phyloP scores from a whole-genome alignment of 495 filamentous ascomycete genomes.

The Penicillium taxi region DNA sequence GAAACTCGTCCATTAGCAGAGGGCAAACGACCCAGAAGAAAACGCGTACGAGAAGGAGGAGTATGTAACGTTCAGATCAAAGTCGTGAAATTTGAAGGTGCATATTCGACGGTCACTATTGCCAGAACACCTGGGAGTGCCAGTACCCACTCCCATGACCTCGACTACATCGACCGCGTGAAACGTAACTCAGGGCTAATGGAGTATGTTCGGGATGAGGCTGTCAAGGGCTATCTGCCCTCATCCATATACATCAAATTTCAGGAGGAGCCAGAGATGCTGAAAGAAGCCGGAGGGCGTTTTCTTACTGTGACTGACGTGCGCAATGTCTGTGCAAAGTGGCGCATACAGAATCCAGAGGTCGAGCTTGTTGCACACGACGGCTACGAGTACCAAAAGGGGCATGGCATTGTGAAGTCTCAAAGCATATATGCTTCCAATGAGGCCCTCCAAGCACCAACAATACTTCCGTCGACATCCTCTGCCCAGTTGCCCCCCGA shows the following conservation, averaged over 20 bases:
- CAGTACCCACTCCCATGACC: conserved; percentile 39
- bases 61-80: conserved; percentile 48
- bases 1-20: conserved; percentile 40
- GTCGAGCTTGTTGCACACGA: conserved; percentile 40
- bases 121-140: conserved; percentile 36
- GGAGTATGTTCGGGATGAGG: conserved; percentile 43
- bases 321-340: conserved; percentile 45
- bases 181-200: conserved; percentile 47
- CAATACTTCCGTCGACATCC: conserved; percentile 10
- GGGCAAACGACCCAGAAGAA: conserved; percentile 44
- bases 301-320: conserved; percentile 46
- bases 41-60: conserved; percentile 42
- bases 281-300: conserved; percentile 42
- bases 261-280: conserved; percentile 39
- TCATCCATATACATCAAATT: conserved; percentile 47
- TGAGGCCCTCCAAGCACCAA: conserved; percentile 9
- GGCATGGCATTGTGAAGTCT: conserved; percentile 40
- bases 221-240: conserved; percentile 45
- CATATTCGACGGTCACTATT: conserved; percentile 38
- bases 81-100: conserved; percentile 41
- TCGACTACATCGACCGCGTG: conserved; percentile 45
- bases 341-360: conserved; percentile 45
- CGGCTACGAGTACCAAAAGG: conserved; percentile 46
- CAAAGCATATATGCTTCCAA: conserved; percentile 11
- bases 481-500: conserved; percentile 32